Evolutionary conservation across 768 basidiomycete species (phyloP).

Genomic region (Hericium erinaceus): DNA sequence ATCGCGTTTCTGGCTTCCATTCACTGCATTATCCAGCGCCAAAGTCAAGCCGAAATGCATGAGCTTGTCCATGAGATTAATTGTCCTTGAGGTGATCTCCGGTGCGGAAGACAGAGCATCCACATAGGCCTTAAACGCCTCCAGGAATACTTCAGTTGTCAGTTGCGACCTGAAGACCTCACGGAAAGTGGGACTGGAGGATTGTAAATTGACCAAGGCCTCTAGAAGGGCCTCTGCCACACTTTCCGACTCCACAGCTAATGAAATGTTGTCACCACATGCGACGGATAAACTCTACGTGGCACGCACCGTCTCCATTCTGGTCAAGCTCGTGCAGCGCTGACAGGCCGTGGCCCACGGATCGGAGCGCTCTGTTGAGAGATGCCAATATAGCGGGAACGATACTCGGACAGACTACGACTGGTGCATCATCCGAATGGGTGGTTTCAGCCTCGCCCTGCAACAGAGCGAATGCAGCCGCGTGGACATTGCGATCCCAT

Average conservation of each 20-base stretch:
- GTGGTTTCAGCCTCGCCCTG: conserved; percentile 32
- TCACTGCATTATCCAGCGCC: conserved; percentile 53
- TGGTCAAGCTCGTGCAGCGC: conserved; percentile 15
- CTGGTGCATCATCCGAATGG: conserved; percentile 16
- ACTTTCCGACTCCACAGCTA: conserved; percentile 10
- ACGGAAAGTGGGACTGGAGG: conserved; percentile 55
- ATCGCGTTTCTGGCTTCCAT: conserved; percentile 63
- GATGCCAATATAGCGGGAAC: conserved; percentile 64
- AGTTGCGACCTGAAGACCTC: conserved; percentile 66
- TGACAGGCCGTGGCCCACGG: conserved; percentile 1
- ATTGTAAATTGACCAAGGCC: conserved; percentile 61
- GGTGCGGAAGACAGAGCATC: conserved; percentile 28
- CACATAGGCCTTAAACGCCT: conserved; percentile 51
- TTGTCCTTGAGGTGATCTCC: conserved; percentile 32
- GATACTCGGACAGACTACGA: conserved; percentile 55
- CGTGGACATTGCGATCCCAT: conserved; percentile 65
- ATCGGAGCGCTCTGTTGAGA: conserved; percentile 45
- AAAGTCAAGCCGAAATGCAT: conserved; percentile 62
- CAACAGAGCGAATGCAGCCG: conserved; percentile 60
- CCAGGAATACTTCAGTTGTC: conserved; percentile 56
- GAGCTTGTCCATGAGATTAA: conserved; percentile 61
- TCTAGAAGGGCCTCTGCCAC: conserved; percentile 52
- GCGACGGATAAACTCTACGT: not conserved
- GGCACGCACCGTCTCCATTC: conserved; percentile 6
- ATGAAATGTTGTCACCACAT: not conserved